phyloP scores from a whole-genome alignment of 495 filamentous ascomycete species.

The Chaetomium cochliodes region DNA sequence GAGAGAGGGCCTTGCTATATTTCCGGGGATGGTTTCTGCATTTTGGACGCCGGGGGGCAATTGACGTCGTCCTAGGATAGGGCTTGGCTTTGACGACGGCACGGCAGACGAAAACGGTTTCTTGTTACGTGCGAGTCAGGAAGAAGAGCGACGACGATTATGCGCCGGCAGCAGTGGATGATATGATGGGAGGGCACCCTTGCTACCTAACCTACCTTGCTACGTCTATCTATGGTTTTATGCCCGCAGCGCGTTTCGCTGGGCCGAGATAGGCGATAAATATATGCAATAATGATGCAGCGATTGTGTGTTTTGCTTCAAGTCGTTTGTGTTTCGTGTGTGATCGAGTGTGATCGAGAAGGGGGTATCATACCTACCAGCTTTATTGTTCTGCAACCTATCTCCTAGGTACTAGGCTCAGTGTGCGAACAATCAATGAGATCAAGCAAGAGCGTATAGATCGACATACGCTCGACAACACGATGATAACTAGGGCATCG shows the following conservation, averaged over 20 bases:
- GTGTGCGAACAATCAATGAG: no score
- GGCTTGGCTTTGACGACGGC: conserved; percentile 4
- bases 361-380: not conserved
- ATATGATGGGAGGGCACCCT: conserved; percentile 4
- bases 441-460: no score
- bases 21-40: conserved; percentile 4
- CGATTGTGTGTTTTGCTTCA: not conserved
- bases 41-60: conserved; percentile 2
- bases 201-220: not conserved
- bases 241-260: not conserved
- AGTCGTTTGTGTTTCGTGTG: not conserved
- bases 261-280: conserved; percentile 6
- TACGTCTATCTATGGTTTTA: conserved; percentile 7
- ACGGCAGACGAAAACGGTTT: conserved; percentile 1
- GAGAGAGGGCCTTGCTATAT: conserved; percentile 8
- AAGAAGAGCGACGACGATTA: conserved; percentile 8
- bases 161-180: not conserved
- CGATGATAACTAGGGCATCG: no score
- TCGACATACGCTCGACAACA: no score
- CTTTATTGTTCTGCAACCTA: not conserved
- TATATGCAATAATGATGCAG: conserved; percentile 14
- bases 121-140: not conserved
- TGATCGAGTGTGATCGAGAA: not conserved
- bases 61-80: not conserved
- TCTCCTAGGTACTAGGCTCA: no score